A percentile compares a stretch with the other conserved stretches of the same genome.
Conservation (phyloP, 2,329 filamentous ascomycete genomes). For the Fusarium fracticaudum region DNA sequence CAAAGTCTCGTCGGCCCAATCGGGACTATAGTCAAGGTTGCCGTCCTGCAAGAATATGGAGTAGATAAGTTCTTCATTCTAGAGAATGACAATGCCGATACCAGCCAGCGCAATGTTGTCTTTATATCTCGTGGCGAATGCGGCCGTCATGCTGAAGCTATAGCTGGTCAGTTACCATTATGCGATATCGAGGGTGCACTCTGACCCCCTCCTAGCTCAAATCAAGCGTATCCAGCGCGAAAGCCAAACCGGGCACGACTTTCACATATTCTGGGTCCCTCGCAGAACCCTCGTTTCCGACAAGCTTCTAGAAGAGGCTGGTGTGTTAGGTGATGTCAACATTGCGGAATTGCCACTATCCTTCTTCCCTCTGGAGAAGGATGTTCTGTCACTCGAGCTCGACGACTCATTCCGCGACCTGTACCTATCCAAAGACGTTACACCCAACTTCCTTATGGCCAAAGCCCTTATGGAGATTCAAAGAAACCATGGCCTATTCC, state of each 20-base stretch:
- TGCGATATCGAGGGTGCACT: neutral
- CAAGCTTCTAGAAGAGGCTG: slow-evolving; percentile 89
- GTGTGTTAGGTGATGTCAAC: slow-evolving; percentile 90
- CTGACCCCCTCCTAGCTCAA: slow-evolving; percentile 72
- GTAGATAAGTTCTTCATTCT: slow-evolving; percentile 98
- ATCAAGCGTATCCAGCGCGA: slow-evolving; percentile 90
- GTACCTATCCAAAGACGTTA: slow-evolving; percentile 90
- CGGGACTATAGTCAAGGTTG: slow-evolving; percentile 93
- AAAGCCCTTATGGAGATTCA: slow-evolving; percentile 95
- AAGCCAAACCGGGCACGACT: slow-evolving; percentile 91
- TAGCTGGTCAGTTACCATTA: slow-evolving; percentile 76
- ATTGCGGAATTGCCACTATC: slow-evolving; percentile 87
- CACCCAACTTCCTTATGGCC: slow-evolving; percentile 87
- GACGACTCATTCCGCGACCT: slow-evolving; percentile 88
- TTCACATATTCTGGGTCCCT: slow-evolving; percentile 96
- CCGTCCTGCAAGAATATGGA: slow-evolving; percentile 94
- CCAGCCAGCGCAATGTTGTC: slow-evolving; percentile 92
- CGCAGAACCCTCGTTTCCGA: slow-evolving; percentile 91
- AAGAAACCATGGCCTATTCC: slow-evolving; percentile 90
- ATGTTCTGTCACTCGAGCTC: slow-evolving; percentile 90
- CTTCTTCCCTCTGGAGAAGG: slow-evolving; percentile 91
- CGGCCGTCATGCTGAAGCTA: slow-evolving; percentile 80
- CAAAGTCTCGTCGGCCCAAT: slow-evolving; percentile 89
- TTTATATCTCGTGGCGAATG: slow-evolving; percentile 94
- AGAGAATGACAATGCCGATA: slow-evolving; percentile 94